Conservation (phyloP, 805 yeast genomes). For the Wickerhamiella alocasiicola region DNA sequence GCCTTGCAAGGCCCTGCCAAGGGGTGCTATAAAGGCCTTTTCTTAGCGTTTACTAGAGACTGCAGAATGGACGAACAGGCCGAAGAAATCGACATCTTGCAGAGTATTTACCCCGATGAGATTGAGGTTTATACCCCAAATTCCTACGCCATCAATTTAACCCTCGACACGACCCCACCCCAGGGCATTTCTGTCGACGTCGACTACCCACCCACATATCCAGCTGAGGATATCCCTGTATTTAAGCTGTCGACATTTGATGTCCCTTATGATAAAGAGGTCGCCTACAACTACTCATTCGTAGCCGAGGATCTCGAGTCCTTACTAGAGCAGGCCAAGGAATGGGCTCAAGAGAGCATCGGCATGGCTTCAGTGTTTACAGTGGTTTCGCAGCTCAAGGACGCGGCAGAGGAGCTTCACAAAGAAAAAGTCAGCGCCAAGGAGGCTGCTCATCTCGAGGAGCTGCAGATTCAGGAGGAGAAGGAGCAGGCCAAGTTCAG, state of each 20-base stretch:
- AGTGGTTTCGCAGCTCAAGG: slow-evolving; percentile 63
- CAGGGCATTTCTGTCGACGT: slow-evolving; percentile 51
- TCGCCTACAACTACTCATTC: slow-evolving; percentile 33
- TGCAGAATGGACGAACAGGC: slow-evolving; percentile 61
- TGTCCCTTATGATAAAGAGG: slow-evolving; percentile 35
- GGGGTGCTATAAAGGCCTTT: neutral
- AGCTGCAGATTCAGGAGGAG: slow-evolving; percentile 50
- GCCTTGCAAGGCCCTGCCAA: neutral
- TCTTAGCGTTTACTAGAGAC: no score
- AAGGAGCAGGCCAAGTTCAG: slow-evolving; percentile 80
- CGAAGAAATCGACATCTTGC: slow-evolving; percentile 82
- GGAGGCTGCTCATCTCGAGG: slow-evolving; percentile 48
- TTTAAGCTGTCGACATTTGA: slow-evolving; percentile 29
- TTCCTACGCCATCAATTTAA: slow-evolving; percentile 45
- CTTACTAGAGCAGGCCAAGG: slow-evolving; percentile 21
- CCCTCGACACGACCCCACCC: slow-evolving; percentile 53
- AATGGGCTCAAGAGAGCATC: slow-evolving; percentile 53
- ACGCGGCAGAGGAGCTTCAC: slow-evolving; percentile 60
- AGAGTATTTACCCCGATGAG: slow-evolving; percentile 91
- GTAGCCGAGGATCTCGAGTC: slow-evolving; percentile 28
- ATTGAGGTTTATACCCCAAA: slow-evolving; percentile 35
- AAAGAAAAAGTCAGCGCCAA: slow-evolving; percentile 40
- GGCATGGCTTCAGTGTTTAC: slow-evolving; percentile 93
- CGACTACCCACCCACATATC: slow-evolving; percentile 64
- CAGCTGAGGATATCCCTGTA: slow-evolving; percentile 48